Evolutionary conservation across 192 early-diverging fungal species (phyloP).

Genomic region (Rhizophagus sp.): DNA sequence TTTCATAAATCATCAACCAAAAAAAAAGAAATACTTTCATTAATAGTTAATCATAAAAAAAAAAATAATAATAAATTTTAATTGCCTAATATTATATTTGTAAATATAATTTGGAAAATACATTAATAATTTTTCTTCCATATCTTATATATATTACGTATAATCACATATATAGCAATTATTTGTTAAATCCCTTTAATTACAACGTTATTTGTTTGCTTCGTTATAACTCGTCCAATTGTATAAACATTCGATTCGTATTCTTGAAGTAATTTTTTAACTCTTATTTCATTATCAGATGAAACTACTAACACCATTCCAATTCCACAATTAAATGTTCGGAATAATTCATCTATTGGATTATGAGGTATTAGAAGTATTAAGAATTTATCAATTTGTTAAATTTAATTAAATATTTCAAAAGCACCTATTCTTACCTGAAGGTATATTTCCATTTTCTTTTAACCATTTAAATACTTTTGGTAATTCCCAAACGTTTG

Average conservation of each 20-base stretch:
- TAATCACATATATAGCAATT: background rate
- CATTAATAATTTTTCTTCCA: too few relatives aligned
- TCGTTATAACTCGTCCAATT: constrained; percentile 66
- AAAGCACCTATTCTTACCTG: constrained; percentile 39
- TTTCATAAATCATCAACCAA: too few relatives aligned
- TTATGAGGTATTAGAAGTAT: constrained; percentile 26
- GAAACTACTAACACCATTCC: constrained; percentile 95
- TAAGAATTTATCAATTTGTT: background rate
- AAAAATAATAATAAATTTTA: too few relatives aligned
- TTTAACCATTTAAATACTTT: constrained; percentile 97
- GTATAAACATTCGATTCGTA: constrained; percentile 62
- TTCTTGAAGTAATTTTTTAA: constrained; percentile 57
- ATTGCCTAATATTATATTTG: too few relatives aligned
- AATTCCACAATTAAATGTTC: constrained; percentile 99
- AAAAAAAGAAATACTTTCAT: too few relatives aligned
- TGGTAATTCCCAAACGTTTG: constrained; percentile 76
- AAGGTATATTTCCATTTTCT: constrained; percentile 74
- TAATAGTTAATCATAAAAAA: too few relatives aligned
- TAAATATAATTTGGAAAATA: too few relatives aligned
- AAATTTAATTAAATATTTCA: background rate
- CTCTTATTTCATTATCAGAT: constrained; percentile 57
- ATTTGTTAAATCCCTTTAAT: constrained; percentile 32
- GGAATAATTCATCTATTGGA: constrained; percentile 79
- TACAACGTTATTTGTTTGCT: constrained; percentile 49
- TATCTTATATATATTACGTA: too few relatives aligned